Conservation (phyloP, 2,329 filamentous ascomycete genomes). For the Lojkania enalia region DNA sequence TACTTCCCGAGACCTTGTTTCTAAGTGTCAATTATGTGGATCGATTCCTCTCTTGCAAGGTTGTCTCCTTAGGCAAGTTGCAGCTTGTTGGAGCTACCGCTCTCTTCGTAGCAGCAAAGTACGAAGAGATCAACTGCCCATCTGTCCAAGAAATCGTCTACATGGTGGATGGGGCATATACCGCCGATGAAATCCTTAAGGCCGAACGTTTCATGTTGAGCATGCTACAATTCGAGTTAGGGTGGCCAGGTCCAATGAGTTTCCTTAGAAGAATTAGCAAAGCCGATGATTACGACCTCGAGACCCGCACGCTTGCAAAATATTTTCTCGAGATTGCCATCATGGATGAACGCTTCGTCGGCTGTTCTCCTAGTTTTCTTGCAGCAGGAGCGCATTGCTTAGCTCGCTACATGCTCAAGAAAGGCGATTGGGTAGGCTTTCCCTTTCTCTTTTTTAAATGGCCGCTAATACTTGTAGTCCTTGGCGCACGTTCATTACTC, state of each 20-base stretch:
- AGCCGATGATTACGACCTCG: conserved; percentile 94
- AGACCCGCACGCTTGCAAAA: conserved; percentile 93
- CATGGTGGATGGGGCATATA: conserved; percentile 96
- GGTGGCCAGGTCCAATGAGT: conserved; percentile 99
- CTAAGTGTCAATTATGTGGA: conserved; percentile 96
- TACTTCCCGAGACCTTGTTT: conserved; percentile 94
- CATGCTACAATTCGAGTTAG: conserved; percentile 93
- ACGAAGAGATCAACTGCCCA: conserved; percentile 98
- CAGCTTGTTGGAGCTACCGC: conserved; percentile 96
- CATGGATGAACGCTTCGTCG: conserved; percentile 97
- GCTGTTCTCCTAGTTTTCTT: conserved; percentile 84
- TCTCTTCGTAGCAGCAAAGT: conserved; percentile 94
- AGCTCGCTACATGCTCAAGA: conserved; percentile 82
- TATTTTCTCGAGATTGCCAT: conserved; percentile 96
- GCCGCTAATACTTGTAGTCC: conserved; percentile 60
- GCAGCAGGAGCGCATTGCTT: conserved; percentile 92
- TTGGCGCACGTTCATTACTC: conserved; percentile 88
- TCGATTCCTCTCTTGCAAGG: conserved; percentile 90
- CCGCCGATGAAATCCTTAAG: conserved; percentile 88
- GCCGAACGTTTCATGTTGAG: conserved; percentile 97
- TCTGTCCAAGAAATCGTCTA: conserved; percentile 94
- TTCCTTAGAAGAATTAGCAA: conserved; percentile 97
- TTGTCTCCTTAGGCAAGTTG: conserved; percentile 91
- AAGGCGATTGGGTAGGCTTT: conserved; percentile 85
- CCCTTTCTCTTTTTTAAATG: not conserved